Base-by-base conservation (phyloP, 2,329 filamentous ascomycete species). In the Hortaea werneckii region DNA sequence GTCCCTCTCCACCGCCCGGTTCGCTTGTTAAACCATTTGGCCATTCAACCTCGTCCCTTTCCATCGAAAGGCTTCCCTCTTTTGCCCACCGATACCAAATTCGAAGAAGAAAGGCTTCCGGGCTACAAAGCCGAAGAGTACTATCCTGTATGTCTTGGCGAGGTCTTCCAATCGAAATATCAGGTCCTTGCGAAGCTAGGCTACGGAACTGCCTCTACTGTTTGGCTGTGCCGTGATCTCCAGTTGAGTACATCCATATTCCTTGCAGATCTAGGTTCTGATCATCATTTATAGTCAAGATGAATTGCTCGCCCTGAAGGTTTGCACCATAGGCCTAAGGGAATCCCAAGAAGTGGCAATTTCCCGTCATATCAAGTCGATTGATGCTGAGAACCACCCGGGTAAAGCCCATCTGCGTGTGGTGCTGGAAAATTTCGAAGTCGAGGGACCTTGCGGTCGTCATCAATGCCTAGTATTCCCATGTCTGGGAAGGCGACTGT, bases 131-230 rank as follows among this genome's bases (percentile, higher is more conserved):
- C 32, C 8, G 32, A 64, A 5, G 45, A 58, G n/a, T 67, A 58
- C 40, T 66, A 65, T 49, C 63, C 64, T 1, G 58, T 66, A 41
- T 44, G 41, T 2, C 61, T 66, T 3, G 64, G 65, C 8, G 47
- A 66, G 29, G 44, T 64, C 0, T 48, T 67, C 42, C 20, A 57
- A 5, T 39, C 29, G 2, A 56, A 51, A n/a, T 69, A 67, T 47
- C 59, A 65, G 43, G 54, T 67, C 30, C 54, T 69, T 4, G 60
- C 57, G 29, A 71, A 71, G 51, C 57, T 70, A 6, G 67, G 67
- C 32, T 67, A 63, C 49, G 67, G 67, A 12, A 54, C 52, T 5
- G 54, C 48, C 42, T 66, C 66, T 7, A 69, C 66, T 1, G 63
- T 67, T 5, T 70, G 67, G 67, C 58, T 70, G 1, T 60, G 58